These are phyloP conservation scores for Oemleria cerasiformis DNA, from an alignment of 306 rosid genomes.

Conservation along the genomic window DNA sequence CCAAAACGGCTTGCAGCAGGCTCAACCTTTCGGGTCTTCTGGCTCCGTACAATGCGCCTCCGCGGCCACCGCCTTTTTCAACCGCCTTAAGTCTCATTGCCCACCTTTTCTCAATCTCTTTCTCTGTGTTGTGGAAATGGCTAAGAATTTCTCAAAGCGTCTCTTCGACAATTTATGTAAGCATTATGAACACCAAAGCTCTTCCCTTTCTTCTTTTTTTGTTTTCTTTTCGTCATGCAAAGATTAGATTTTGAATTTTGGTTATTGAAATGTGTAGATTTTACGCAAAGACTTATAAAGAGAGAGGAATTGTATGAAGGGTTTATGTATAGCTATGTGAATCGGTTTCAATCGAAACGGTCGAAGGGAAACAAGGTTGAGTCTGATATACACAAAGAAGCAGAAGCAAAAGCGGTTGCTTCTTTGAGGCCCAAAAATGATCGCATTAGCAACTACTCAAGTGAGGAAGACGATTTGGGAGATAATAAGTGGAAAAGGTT, in stretches of 20 bases:
- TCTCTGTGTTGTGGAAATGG: conserved; percentile 12
- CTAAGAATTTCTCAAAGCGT: conserved; percentile 17
- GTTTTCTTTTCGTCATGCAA: background rate
- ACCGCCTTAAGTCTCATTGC: background rate
- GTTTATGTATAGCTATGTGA: conserved; percentile 38
- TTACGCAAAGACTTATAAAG: conserved; percentile 30
- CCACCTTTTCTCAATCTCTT: background rate
- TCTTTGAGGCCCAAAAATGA: conserved; percentile 35
- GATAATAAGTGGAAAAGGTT: conserved; percentile 56
- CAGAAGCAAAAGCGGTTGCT: conserved; percentile 20
- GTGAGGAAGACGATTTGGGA: conserved; percentile 50
- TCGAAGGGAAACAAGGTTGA: conserved; percentile 49
- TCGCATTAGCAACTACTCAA: conserved; percentile 33
- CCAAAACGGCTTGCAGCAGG: background rate
- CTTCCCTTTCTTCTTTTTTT: background rate
- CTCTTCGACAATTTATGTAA: conserved; percentile 26
- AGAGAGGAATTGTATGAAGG: conserved; percentile 43
- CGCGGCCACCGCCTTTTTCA: background rate
- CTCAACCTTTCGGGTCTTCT: background rate
- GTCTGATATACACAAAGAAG: conserved; percentile 33
- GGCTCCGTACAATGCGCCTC: conserved; percentile 5
- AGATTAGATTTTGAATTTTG: background rate
- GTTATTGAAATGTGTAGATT: conserved; percentile 33
- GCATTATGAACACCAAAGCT: background rate
- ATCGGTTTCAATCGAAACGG: conserved; percentile 49